Percentiles rank a stretch among this genome's conserved stretches.
These are phyloP conservation scores for Pseudohyphozyma bogoriensis DNA, from an alignment of 768 basidiomycete species.

Conservation along the genomic window DNA sequence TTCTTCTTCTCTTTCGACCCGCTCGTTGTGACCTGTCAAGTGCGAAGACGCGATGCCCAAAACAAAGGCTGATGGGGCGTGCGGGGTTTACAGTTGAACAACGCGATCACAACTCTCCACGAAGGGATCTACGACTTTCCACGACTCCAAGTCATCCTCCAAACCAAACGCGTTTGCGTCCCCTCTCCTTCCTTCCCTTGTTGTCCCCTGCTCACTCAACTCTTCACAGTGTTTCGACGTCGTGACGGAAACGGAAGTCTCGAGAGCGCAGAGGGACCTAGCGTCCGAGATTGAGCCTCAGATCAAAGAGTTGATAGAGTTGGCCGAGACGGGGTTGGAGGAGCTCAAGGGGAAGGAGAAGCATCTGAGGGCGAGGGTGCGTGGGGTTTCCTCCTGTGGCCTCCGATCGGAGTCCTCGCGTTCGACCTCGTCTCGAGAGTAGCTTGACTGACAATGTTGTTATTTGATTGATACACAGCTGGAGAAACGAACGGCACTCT, in stretches of 20 bases:
- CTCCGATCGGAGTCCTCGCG: not conserved
- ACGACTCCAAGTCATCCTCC: slow-evolving; percentile 3
- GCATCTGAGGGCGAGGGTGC: slow-evolving; percentile 1
- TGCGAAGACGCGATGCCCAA: no score
- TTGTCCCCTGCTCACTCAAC: not conserved
- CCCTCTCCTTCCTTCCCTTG: not conserved
- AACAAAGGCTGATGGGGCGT: not conserved
- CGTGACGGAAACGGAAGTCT: slow-evolving; percentile 15
- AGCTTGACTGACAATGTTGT: not conserved
- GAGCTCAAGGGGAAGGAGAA: slow-evolving; percentile 10
- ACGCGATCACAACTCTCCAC: slow-evolving; percentile 2
- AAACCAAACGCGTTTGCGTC: slow-evolving; percentile 13
- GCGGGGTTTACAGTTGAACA: slow-evolving; percentile 5
- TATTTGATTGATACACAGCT: not conserved
- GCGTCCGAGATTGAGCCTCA: slow-evolving; percentile 18
- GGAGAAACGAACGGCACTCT: not conserved
- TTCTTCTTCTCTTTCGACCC: not conserved
- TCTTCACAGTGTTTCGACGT: slow-evolving; percentile 12
- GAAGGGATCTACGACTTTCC: slow-evolving; percentile 17
- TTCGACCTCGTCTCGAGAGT: not conserved
- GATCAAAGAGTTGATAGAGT: slow-evolving; percentile 9
- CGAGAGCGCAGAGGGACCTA: not conserved
- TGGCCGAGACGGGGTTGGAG: slow-evolving; percentile 17
- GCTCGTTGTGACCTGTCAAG: no score
- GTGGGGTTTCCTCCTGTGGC: not conserved